Percentiles rank a stretch among this genome's conserved stretches.
Evolutionary conservation across 2,329 filamentous ascomycete genomes (phyloP).

Genomic region (Cladosporium sp.): DNA sequence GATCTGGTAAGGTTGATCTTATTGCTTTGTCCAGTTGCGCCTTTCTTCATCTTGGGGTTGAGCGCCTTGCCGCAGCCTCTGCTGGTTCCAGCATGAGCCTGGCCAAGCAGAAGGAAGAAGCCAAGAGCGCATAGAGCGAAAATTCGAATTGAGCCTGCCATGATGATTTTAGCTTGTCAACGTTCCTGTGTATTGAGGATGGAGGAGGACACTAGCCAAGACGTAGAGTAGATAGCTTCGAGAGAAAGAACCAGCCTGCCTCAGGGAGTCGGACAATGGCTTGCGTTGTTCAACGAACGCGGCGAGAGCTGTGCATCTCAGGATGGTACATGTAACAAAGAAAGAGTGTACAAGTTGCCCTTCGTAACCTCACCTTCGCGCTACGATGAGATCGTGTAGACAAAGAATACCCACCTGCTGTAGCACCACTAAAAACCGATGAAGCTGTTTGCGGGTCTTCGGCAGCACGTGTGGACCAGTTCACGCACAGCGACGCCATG

Average conservation of each 20-base stretch:
- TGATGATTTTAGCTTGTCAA: conserved; percentile 1
- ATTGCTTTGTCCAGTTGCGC: conserved; percentile 22
- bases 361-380: conserved; percentile 2
- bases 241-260: neutral
- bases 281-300: neutral
- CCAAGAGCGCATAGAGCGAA: conserved; percentile 5
- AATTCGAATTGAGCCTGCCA: conserved; percentile 6
- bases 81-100: conserved; percentile 3
- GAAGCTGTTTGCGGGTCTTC: conserved; percentile 1
- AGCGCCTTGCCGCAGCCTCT: conserved; percentile 24
- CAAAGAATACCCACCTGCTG: neutral
- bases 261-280: neutral
- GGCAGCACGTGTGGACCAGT: neutral
- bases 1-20: conserved; percentile 20
- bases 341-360: conserved; percentile 1
- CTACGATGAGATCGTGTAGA: neutral
- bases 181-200: neutral
- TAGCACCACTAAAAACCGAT: neutral
- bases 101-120: conserved; percentile 4
- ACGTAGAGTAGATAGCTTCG: neutral
- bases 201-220: conserved; percentile 4
- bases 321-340: neutral
- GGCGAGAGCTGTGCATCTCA: neutral
- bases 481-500: neutral
- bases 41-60: conserved; percentile 17